A percentile compares a stretch with the other conserved stretches of the same genome.
Conservation (phyloP, 306 rosid genomes). For the Sechiopsis laciniata region DNA sequence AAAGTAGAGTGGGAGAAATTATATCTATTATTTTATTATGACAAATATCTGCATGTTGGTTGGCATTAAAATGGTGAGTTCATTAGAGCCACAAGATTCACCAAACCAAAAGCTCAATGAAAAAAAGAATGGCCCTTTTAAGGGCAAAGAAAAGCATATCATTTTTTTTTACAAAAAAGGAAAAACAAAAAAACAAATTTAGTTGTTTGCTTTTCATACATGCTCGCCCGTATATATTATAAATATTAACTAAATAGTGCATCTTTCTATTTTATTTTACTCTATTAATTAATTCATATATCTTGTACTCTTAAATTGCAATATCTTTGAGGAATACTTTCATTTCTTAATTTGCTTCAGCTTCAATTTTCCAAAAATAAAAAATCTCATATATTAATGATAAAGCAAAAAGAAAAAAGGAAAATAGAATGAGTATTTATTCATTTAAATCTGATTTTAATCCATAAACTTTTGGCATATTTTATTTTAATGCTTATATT, state of each 20-base stretch:
- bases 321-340: neutral
- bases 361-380: neutral
- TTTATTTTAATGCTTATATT: neutral
- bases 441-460: neutral
- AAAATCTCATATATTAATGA: neutral
- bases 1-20: neutral
- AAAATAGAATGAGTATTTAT: neutral
- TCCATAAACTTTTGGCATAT: neutral
- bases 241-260: neutral
- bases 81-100: constrained; percentile 15
- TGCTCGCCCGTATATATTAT: neutral
- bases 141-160: neutral
- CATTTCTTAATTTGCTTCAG: neutral
- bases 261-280: neutral
- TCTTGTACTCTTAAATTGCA: neutral
- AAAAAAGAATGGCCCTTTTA: neutral
- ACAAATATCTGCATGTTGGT: neutral
- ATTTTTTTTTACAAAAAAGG: no score
- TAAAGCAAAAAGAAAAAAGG: neutral
- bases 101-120: neutral
- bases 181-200: neutral
- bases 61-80: neutral
- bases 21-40: neutral
- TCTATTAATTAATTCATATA: neutral
- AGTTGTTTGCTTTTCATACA: constrained; percentile 5